phyloP scores from a whole-genome alignment of 306 rosid genomes.

The Rosa lucieae region DNA sequence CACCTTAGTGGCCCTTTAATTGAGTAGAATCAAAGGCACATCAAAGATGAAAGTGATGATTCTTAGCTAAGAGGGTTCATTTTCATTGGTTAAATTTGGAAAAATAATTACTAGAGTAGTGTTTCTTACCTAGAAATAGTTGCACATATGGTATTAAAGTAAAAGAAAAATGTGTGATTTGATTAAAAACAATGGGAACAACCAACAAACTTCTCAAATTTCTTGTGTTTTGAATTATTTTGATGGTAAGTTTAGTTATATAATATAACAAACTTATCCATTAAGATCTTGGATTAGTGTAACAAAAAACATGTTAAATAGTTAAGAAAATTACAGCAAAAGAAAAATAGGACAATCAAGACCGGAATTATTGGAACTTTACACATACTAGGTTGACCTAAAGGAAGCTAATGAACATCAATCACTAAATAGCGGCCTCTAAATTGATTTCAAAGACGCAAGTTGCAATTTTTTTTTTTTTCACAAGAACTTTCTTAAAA shows the following conservation, averaged over 20 bases:
- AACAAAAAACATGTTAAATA: neutral
- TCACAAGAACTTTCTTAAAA: too few species aligned
- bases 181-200: too few species aligned
- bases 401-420: neutral
- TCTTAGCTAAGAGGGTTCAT: neutral
- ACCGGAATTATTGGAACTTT: neutral
- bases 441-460: neutral
- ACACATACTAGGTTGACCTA: neutral
- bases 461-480: too few species aligned
- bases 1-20: constrained; percentile 23
- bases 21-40: constrained; percentile 48
- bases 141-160: neutral
- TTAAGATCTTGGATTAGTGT: too few species aligned
- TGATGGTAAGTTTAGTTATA: too few species aligned
- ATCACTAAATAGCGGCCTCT: neutral
- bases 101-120: too few species aligned
- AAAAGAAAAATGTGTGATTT: too few species aligned
- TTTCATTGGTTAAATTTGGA: too few species aligned
- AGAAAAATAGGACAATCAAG: neutral
- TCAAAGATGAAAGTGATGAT: constrained; percentile 23
- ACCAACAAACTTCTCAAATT: too few species aligned
- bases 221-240: too few species aligned
- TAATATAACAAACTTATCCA: too few species aligned
- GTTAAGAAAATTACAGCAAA: neutral
- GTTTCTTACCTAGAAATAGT: too few species aligned